Conservation (phyloP, 2,329 filamentous ascomycete species). For the Aspergillus arachidicola region DNA sequence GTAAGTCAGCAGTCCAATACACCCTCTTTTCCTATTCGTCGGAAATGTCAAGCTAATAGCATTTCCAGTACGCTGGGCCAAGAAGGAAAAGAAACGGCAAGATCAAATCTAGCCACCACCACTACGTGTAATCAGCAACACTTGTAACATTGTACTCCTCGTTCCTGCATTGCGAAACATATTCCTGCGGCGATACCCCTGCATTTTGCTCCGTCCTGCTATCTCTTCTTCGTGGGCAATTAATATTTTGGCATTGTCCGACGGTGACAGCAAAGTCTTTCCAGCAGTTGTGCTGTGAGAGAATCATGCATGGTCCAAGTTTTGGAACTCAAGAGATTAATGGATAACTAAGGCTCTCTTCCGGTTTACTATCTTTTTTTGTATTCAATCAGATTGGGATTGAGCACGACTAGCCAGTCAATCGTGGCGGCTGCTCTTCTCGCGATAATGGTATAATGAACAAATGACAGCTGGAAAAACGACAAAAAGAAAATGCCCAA, state of each 20-base stretch:
- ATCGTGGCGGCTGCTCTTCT: not conserved
- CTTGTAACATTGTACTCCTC: not conserved
- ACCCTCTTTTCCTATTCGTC: constrained; percentile 1
- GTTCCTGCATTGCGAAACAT: constrained; percentile 16
- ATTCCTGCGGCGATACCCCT: constrained; percentile 21
- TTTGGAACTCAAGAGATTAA: not conserved
- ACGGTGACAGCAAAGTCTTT: not conserved
- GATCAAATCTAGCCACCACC: constrained; percentile 21
- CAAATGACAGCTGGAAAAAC: not conserved
- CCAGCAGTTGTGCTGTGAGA: not conserved
- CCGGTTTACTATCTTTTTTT: not conserved
- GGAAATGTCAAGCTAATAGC: not conserved
- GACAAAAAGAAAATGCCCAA: not conserved
- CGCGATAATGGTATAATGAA: constrained; percentile 1
- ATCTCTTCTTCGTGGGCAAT: not conserved
- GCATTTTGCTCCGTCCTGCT: constrained; percentile 8
- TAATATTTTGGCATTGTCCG: not conserved
- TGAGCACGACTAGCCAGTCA: not conserved
- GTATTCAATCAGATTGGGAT: not conserved
- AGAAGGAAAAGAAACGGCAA: constrained; percentile 74
- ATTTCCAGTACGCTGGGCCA: constrained; percentile 58
- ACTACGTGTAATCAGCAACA: not conserved
- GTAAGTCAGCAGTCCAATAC: constrained; percentile 43
- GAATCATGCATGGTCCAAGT: not conserved
- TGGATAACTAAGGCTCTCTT: not conserved